Evolutionary conservation across 768 basidiomycete genomes (phyloP), one percentile per base, ranked within the genome.

Genomic region (Xanthoconium stramineum): DNA sequence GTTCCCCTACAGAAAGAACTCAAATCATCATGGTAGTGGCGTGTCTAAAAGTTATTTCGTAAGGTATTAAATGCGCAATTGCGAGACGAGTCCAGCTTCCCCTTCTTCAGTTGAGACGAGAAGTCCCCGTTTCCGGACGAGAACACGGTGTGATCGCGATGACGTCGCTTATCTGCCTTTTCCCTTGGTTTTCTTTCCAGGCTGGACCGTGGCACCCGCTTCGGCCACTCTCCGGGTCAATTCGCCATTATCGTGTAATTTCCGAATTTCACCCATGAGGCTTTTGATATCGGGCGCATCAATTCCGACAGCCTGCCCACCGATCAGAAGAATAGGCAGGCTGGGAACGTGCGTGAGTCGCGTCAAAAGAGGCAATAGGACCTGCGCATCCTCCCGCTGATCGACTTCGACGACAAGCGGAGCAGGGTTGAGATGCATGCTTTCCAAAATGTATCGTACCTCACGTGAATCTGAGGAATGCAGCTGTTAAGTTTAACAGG

Each of bases 331-430:
- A 32, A 91, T 67, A 15, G 91, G 88, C 8, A 91, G 73, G 15
- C 82, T 78, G 1, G 74, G 58, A 5, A 76, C 65, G 15, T 70
- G 71, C 0, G 88, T 88, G 38, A 92, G 74, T 0, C 90, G 84
- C 13, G 67, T 63, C 44, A 92, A 76, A 28, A 91, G 74, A 2
- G 87, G 83, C 5, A 70, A 68, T 24, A 93, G 74, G 28, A 89
- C 82, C 0, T 78, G 74, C 6, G 80, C 81, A 66, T 93, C 90
- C 57, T 84, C 85, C 57, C 90, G 83, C 50, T 82, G 70, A 65
- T 92, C 89, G 20, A 89, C 79, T 39, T 89, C 86, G 42, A 92
- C 80, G 47, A 90, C 76, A 15, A 83, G 80, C 0, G 88, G 84
- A 0, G 78, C 67, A 10, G 89, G 90, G 0, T 72, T 74, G 39